Evolutionary conservation across 208 protist species (phyloP), one percentile per base, ranked within the genome.

Genomic region (Acanthamoeba rhysodes): DNA sequence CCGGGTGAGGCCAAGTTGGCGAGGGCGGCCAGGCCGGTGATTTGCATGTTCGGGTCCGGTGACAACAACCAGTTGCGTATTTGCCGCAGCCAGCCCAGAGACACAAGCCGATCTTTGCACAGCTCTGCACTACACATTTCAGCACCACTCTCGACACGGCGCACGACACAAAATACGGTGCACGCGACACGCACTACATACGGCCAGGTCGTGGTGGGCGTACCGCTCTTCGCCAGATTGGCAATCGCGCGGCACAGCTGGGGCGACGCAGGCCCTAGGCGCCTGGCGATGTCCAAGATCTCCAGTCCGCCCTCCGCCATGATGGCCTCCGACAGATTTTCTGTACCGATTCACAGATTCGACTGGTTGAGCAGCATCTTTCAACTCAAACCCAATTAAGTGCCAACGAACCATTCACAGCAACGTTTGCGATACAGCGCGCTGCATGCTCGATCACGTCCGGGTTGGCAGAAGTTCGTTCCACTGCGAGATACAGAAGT

Each of bases 1-100:
- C 74, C 74, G 22, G 74, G 74, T 29, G 74, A 82, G 74, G 74
- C 74, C 74, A 82, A 29, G 74, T 82, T 82, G 37, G 74, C 29
- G 24, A 82, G 74, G 10, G 74, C 74, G 9, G 74, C 74, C 74
- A 82, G 29, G 20, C 74, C 74, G 24, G 29, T 53, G 20, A 82
- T 82, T 27, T 82, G n/a, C 22, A 48, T 50, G 41, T 82, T 29
- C n/a, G 37, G 27, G 20, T 82, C 41, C 18, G 74, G 41, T 29
- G 74, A 82, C 37, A 50, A 4, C 37, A 82, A 29, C 74, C 74
- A 82, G 32, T 16, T 29, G 4, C 74, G 74, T 18, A 82, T 32
- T 4, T 82, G 18, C 14, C 74, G 74, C 29, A 82, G 74, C 74
- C 74, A 82, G 9, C 74, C 74, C 9, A 32, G 29, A 8, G 74